Conservation (phyloP, 306 rosid species). For the Vigna reflexopilosa region DNA sequence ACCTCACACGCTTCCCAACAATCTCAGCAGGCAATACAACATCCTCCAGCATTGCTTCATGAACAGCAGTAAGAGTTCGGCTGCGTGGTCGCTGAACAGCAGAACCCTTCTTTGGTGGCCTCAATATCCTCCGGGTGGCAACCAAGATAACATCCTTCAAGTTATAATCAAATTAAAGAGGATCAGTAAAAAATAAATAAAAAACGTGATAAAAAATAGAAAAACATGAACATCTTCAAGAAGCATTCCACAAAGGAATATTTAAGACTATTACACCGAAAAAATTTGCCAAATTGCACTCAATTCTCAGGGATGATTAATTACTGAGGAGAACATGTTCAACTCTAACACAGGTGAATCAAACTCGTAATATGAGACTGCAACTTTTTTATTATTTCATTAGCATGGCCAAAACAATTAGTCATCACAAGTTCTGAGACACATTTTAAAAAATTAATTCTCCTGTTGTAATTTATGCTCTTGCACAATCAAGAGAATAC, state of each 20-base stretch:
- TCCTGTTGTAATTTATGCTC: background rate
- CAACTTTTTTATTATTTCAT: background rate
- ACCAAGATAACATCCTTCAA: conserved; percentile 79
- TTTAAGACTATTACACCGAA: background rate
- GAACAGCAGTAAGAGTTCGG: conserved; percentile 91
- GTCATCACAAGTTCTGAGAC: background rate
- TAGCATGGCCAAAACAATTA: background rate
- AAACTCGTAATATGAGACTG: background rate
- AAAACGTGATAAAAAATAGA: too few relatives aligned
- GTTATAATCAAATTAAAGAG: background rate
- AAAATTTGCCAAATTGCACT: background rate
- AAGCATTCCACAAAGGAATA: background rate
- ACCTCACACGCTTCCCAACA: conserved; percentile 87
- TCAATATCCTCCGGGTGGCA: conserved; percentile 87
- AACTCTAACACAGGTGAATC: background rate
- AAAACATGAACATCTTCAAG: background rate
- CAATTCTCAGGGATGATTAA: background rate
- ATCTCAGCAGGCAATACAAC: conserved; percentile 90
- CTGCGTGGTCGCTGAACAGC: conserved; percentile 83
- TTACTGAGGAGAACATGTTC: background rate
- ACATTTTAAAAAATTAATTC: background rate
- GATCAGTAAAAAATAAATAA: background rate
- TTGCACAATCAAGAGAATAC: background rate
- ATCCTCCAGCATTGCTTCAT: conserved; percentile 88
- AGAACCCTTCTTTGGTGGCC: conserved; percentile 96